These are phyloP conservation scores for Cryomyces minteri DNA, from an alignment of 495 filamentous ascomycete species.

Conservation along the genomic window DNA sequence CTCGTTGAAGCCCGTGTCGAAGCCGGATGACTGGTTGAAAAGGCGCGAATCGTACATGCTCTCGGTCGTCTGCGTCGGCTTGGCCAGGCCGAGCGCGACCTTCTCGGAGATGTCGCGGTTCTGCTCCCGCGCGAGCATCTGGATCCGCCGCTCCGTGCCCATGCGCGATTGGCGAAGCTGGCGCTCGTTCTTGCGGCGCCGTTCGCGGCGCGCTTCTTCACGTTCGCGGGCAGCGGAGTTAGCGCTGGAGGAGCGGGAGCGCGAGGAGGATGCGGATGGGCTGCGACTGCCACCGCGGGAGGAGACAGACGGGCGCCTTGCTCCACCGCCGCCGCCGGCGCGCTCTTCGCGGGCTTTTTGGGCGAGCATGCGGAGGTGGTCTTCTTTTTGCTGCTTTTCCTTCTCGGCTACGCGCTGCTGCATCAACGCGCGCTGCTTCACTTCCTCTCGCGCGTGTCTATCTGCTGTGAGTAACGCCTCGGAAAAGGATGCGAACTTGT, in stretches of 20 bases:
- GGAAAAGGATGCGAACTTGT: constrained; percentile 94
- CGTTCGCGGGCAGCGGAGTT: constrained; percentile 52
- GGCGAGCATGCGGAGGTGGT: constrained; percentile 73
- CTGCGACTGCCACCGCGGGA: constrained; percentile 20
- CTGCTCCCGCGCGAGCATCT: constrained; percentile 86
- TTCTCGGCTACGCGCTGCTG: constrained; percentile 94
- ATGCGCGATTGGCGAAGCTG: constrained; percentile 88
- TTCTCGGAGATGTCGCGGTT: constrained; percentile 96
- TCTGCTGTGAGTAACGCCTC: constrained; percentile 91
- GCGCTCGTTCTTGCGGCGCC: constrained; percentile 63
- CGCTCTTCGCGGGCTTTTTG: constrained; percentile 81
- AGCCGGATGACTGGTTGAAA: constrained; percentile 86
- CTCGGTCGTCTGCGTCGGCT: constrained; percentile 77
- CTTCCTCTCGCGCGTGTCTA: constrained; percentile 86
- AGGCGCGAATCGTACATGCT: constrained; percentile 92
- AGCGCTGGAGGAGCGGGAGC: constrained; percentile 29
- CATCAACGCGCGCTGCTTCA: constrained; percentile 81
- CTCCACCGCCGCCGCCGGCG: constrained; percentile 26
- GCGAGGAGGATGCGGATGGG: constrained; percentile 13
- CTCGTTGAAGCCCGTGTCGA: constrained; percentile 86
- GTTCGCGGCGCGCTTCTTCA: constrained; percentile 55
- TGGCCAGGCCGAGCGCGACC: constrained; percentile 85
- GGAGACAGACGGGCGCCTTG: constrained; percentile 19
- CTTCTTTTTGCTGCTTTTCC: constrained; percentile 85
- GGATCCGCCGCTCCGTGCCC: constrained; percentile 78